Conservation (phyloP, 805 yeast genomes). For the Nakazawaea ernobii region DNA sequence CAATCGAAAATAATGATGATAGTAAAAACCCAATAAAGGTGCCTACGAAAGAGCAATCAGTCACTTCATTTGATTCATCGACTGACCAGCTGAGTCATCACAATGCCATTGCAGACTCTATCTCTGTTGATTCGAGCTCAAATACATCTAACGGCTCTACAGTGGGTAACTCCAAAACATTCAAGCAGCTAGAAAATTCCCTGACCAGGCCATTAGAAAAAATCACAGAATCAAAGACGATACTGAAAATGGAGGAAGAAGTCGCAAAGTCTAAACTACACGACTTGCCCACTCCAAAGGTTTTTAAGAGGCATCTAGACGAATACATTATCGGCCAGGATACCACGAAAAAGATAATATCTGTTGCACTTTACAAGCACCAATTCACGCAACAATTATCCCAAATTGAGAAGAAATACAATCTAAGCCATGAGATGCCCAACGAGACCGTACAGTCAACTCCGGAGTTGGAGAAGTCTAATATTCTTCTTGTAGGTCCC, state of each 20-base stretch:
- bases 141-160: too few relatives aligned
- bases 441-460: slow-evolving; percentile 23
- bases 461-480: slow-evolving; percentile 49
- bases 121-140: too few relatives aligned
- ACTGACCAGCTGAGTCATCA: not conserved
- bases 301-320: slow-evolving; percentile 40
- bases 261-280: slow-evolving; percentile 6
- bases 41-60: slow-evolving; percentile 6
- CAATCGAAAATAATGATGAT: slow-evolving; percentile 11
- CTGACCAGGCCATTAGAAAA: not conserved
- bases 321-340: slow-evolving; percentile 53
- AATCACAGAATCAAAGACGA: not conserved
- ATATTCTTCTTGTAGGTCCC: slow-evolving; percentile 52
- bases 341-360: slow-evolving; percentile 47
- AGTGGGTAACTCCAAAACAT: too few relatives aligned
- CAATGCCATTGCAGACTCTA: too few relatives aligned
- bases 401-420: slow-evolving; percentile 4
- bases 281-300: slow-evolving; percentile 41
- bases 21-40: slow-evolving; percentile 10
- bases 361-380: slow-evolving; percentile 59
- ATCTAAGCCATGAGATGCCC: slow-evolving; percentile 8
- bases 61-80: not conserved
- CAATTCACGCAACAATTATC: slow-evolving; percentile 20
- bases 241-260: slow-evolving; percentile 3
- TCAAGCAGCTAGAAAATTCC: too few relatives aligned